These are phyloP conservation scores for Mucor ambiguus DNA, from an alignment of 371 early-diverging fungal genomes.

Conservation along the genomic window DNA sequence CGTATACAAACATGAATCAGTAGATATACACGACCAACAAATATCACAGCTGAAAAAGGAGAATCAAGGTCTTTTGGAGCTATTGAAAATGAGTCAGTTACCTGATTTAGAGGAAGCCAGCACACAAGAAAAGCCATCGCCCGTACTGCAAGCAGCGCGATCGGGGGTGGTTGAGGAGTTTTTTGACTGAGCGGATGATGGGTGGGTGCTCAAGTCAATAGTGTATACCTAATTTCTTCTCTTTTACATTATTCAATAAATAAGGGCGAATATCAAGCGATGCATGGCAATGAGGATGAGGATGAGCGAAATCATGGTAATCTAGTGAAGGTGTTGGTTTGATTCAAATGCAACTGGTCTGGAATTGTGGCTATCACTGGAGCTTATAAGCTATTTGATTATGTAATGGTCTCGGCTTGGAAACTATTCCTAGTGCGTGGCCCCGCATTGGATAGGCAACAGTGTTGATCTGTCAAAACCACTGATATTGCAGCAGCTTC, in stretches of 20 bases:
- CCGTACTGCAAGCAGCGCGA: slow-evolving; percentile 12
- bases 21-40: slow-evolving; percentile 22
- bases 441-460: no score
- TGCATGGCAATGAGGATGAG: neutral
- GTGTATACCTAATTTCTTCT: neutral
- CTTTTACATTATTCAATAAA: neutral
- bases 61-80: slow-evolving; percentile 31
- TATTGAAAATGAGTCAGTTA: slow-evolving; percentile 22
- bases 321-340: no score
- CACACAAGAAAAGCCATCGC: slow-evolving; percentile 3
- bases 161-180: slow-evolving; percentile 23
- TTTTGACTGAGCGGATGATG: slow-evolving; percentile 5
- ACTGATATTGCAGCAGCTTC: no score
- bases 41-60: slow-evolving; percentile 36
- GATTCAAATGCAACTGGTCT: no score
- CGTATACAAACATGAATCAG: slow-evolving; percentile 21
- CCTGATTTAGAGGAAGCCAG: neutral
- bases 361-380: neutral
- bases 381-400: no score
- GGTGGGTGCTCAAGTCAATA: neutral
- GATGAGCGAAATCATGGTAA: no score
- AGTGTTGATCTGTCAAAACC: no score
- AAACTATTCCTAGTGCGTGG: no score
- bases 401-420: no score
- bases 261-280: neutral